Conservation (phyloP, 2,329 filamentous ascomycete genomes). For the Aspergillus ochraceoroseus region DNA sequence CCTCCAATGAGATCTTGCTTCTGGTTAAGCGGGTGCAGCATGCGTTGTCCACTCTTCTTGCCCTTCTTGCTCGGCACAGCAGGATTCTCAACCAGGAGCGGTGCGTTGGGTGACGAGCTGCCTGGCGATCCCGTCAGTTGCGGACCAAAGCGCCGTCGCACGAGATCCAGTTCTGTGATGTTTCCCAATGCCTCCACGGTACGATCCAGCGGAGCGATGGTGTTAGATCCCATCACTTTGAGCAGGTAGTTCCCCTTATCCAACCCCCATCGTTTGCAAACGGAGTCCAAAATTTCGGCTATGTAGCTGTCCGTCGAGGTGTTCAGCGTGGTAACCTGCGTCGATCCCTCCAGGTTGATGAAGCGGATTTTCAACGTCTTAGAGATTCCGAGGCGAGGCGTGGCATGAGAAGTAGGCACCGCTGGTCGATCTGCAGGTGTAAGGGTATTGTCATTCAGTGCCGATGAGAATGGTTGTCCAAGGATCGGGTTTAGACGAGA, state of each 20-base stretch:
- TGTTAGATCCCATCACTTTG: slow-evolving; percentile 59
- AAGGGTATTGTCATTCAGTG: slow-evolving; percentile 43
- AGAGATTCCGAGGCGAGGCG: slow-evolving; percentile 53
- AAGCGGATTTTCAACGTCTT: slow-evolving; percentile 58
- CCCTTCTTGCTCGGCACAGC: slow-evolving; percentile 40
- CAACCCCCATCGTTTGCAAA: slow-evolving; percentile 59
- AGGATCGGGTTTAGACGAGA: slow-evolving; percentile 41
- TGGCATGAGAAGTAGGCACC: slow-evolving; percentile 44
- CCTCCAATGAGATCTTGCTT: slow-evolving; percentile 46
- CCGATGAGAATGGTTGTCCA: slow-evolving; percentile 45
- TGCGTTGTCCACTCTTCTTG: slow-evolving; percentile 38
- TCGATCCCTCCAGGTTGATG: slow-evolving; percentile 55
- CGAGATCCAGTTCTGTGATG: slow-evolving; percentile 57
- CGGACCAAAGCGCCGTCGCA: slow-evolving; percentile 58
- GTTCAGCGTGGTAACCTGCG: slow-evolving; percentile 50
- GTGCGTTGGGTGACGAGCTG: slow-evolving; percentile 60
- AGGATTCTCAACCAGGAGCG: slow-evolving; percentile 50
- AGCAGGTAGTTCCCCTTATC: slow-evolving; percentile 61
- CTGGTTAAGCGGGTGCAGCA: slow-evolving; percentile 47
- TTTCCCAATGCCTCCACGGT: slow-evolving; percentile 60
- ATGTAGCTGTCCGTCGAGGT: slow-evolving; percentile 63
- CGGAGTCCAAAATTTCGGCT: slow-evolving; percentile 60
- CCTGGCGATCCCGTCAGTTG: slow-evolving; percentile 56
- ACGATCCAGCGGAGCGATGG: slow-evolving; percentile 59
- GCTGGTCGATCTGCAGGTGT: slow-evolving; percentile 46